Conservation (phyloP, 768 basidiomycete genomes). For the Auricularia sp. region DNA sequence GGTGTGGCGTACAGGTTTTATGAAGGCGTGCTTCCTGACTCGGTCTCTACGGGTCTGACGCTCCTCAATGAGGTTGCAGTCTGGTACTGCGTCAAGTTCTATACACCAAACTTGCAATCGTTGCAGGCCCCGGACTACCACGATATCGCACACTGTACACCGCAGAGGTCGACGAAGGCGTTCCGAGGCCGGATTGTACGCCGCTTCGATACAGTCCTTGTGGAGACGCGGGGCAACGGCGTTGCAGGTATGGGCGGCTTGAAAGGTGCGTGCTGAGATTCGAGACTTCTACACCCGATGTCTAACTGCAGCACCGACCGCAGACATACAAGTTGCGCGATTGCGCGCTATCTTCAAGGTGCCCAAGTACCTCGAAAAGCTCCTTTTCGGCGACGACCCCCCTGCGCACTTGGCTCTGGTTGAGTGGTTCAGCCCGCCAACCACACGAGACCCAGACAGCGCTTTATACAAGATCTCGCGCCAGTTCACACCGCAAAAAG, state of each 20-base stretch:
- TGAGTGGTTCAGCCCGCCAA: neutral
- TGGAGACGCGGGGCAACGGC: neutral
- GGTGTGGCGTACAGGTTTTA: neutral
- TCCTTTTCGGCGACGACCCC: neutral
- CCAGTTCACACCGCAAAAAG: no score
- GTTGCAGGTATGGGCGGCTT: neutral
- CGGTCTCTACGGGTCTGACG: neutral
- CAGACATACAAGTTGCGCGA: slow-evolving; percentile 10
- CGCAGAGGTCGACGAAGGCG: neutral
- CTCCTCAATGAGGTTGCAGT: neutral
- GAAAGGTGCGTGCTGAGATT: neutral
- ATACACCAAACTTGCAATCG: neutral
- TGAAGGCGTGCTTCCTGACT: neutral
- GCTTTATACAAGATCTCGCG: no score
- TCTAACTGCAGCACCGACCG: neutral
- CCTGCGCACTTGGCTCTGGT: neutral
- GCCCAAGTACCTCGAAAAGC: neutral
- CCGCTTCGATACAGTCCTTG: slow-evolving; percentile 8
- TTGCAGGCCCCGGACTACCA: neutral
- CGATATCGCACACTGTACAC: neutral
- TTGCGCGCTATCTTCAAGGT: slow-evolving; percentile 9
- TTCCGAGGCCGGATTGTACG: neutral
- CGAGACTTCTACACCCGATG: neutral
- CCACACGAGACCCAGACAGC: no score
- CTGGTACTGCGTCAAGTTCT: neutral